These are phyloP conservation scores for Trichoderma koningiopsis DNA, from an alignment of 2,329 filamentous ascomycete species.

Conservation along the genomic window DNA sequence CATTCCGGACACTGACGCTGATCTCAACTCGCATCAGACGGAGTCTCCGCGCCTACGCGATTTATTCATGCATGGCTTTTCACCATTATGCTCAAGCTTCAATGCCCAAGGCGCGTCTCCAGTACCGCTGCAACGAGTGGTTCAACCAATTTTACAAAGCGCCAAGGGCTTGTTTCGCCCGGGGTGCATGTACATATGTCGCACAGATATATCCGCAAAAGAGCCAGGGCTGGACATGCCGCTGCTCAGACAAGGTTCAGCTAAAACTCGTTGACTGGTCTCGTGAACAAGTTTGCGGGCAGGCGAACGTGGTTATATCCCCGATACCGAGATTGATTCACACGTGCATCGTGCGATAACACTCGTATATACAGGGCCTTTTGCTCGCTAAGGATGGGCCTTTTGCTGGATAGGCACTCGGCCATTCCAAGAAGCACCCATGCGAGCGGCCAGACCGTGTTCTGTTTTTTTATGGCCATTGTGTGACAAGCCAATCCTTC, in stretches of 20 bases:
- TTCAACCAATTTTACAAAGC: not conserved
- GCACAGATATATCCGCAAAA: not conserved
- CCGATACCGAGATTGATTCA: conserved; percentile 13
- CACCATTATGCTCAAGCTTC: not conserved
- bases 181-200: not conserved
- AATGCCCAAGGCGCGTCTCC: not conserved
- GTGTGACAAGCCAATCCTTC: not conserved
- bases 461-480: not conserved
- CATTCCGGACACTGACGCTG: not conserved
- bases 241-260: not conserved
- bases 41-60: not conserved
- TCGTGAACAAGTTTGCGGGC: not conserved
- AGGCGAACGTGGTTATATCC: not conserved
- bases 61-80: not conserved
- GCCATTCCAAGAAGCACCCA: not conserved
- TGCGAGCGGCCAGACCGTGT: not conserved
- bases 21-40: not conserved
- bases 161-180: not conserved
- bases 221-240: not conserved
- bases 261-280: not conserved
- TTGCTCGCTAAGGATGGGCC: not conserved
- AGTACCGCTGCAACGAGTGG: not conserved
- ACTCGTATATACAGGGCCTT: not conserved
- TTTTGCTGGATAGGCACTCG: not conserved
- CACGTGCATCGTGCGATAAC: conserved; percentile 6